These are phyloP conservation scores for Lizanozyma gosingica DNA, from an alignment of 1,139 yeast genomes.

Conservation along the genomic window DNA sequence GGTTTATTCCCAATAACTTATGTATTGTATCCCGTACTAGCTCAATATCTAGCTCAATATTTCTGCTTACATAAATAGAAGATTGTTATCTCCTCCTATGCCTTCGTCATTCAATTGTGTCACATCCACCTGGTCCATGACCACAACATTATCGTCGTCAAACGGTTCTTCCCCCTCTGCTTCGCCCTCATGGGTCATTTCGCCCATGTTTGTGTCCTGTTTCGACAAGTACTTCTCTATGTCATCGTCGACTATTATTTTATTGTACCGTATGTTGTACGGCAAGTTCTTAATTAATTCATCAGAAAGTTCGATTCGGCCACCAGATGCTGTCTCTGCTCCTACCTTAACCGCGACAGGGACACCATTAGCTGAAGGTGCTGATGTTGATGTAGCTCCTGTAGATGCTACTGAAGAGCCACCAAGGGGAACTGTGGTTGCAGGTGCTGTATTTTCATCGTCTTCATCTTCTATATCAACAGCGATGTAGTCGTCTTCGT, in stretches of 20 bases:
- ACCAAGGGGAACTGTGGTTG: not conserved
- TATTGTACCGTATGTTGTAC: constrained; percentile 22
- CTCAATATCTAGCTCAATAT: no score
- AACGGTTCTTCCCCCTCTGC: constrained; percentile 4
- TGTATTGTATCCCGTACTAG: no score
- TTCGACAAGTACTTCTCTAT: constrained; percentile 13
- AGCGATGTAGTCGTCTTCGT: constrained; percentile 23
- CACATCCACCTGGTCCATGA: not conserved
- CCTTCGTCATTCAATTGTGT: constrained; percentile 8
- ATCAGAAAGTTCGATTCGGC: constrained; percentile 12
- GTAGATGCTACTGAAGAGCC: constrained; percentile 2
- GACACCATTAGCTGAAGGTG: constrained; percentile 6
- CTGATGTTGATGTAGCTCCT: not conserved
- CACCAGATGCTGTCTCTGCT: not conserved
- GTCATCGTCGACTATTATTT: constrained; percentile 17
- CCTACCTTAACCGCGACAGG: constrained; percentile 7
- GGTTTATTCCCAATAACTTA: no score
- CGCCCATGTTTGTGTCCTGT: no score
- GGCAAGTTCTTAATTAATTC: constrained; percentile 18
- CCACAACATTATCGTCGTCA: constrained; percentile 1
- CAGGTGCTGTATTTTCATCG: constrained; percentile 3
- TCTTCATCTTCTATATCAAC: constrained; percentile 15
- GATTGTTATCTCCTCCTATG: constrained; percentile 11
- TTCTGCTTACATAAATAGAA: constrained; percentile 9
- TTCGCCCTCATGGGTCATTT: no score